phyloP scores from a whole-genome alignment of 2,329 filamentous ascomycete genomes.

The Rhytidhysteron rufulum region DNA sequence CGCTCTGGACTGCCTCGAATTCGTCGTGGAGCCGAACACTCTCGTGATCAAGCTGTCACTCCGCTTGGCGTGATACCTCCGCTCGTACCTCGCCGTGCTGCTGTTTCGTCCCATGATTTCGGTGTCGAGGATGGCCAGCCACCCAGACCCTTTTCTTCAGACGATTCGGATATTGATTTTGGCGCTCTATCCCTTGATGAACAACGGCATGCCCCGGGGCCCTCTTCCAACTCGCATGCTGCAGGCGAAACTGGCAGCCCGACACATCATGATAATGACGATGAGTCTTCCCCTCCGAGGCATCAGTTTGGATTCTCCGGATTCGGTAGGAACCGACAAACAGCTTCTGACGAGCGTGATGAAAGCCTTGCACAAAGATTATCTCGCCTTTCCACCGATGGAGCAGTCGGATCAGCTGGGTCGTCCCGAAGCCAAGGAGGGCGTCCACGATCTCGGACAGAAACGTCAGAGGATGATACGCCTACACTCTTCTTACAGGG shows the following conservation, averaged over 20 bases:
- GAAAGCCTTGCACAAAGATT: conserved; percentile 4
- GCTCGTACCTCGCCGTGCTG: conserved; percentile 21
- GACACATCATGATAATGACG: conserved; percentile 8
- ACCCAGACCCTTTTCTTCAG: neutral
- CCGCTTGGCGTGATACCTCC: conserved; percentile 21
- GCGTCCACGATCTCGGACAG: conserved; percentile 1
- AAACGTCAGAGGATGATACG: neutral
- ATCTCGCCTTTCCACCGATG: conserved; percentile 9
- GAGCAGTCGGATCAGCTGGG: conserved; percentile 8
- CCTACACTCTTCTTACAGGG: conserved; percentile 10
- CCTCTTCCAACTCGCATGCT: conserved; percentile 4
- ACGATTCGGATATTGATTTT: conserved; percentile 1
- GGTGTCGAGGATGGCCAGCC: conserved; percentile 12
- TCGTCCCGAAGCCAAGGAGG: neutral
- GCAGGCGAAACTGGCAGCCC: conserved; percentile 4
- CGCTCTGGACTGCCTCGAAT: conserved; percentile 17
- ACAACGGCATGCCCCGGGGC: conserved; percentile 2
- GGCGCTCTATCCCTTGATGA: conserved; percentile 2
- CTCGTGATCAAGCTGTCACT: conserved; percentile 25
- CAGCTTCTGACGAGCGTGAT: conserved; percentile 9
- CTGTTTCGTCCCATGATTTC: conserved; percentile 12
- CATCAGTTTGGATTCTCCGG: conserved; percentile 6
- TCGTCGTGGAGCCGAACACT: conserved; percentile 26
- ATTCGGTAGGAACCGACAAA: conserved; percentile 7
- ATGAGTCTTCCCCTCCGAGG: conserved; percentile 10